Evolutionary conservation across 1,139 yeast genomes (phyloP).

Genomic region (Candida pseudocylindracea): DNA sequence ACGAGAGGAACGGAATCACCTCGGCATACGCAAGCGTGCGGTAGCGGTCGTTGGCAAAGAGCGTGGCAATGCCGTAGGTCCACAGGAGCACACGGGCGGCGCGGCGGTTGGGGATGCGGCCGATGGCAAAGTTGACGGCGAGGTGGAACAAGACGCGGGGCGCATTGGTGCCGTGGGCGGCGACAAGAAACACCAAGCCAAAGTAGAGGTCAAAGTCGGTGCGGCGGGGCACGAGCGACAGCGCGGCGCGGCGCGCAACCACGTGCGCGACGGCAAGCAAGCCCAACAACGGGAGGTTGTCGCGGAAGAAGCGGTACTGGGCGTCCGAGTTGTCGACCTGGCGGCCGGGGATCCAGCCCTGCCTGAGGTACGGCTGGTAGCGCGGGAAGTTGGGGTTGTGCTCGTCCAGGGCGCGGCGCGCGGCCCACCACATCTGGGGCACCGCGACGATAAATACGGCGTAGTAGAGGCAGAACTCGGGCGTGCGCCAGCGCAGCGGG

Average conservation of each 20-base stretch:
- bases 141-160: slow-evolving; percentile 39
- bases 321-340: slow-evolving; percentile 78
- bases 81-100: slow-evolving; percentile 25
- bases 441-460: slow-evolving; percentile 42
- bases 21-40: slow-evolving; percentile 7
- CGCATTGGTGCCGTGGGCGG: slow-evolving; percentile 61
- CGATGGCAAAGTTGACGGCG: slow-evolving; percentile 17
- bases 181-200: slow-evolving; percentile 48
- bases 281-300: slow-evolving; percentile 41
- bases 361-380: slow-evolving; percentile 34
- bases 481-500: slow-evolving; percentile 40
- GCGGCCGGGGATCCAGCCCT: slow-evolving; percentile 62
- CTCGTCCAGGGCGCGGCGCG: slow-evolving; percentile 61
- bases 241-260: slow-evolving; percentile 16
- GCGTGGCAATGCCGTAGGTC: slow-evolving; percentile 53
- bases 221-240: slow-evolving; percentile 14
- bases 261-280: slow-evolving; percentile 28
- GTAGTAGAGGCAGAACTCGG: slow-evolving; percentile 50
- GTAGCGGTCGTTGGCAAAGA: slow-evolving; percentile 56
- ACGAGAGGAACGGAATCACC: slow-evolving; percentile 27
- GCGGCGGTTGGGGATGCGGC: neutral
- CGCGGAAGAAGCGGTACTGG: slow-evolving; percentile 76
- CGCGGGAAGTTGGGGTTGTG: slow-evolving; percentile 53
- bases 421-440: slow-evolving; percentile 67
- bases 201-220: slow-evolving; percentile 44